phyloP scores from a whole-genome alignment of 1,139 yeast species.

The Yamadazyma sp. region DNA sequence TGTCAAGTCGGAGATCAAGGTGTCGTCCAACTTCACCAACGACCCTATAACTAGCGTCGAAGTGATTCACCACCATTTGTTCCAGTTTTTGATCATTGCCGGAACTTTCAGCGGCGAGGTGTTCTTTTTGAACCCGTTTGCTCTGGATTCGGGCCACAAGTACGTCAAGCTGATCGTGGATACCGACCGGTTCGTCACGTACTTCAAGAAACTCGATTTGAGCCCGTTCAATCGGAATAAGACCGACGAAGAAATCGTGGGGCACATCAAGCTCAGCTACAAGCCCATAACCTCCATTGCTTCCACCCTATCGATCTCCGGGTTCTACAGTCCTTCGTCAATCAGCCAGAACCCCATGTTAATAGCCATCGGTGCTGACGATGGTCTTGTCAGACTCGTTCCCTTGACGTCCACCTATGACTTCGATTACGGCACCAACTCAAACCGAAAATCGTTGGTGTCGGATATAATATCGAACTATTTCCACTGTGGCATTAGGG shows the following conservation, averaged over 20 bases:
- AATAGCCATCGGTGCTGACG: conserved; percentile 59
- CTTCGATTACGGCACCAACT: conserved; percentile 24
- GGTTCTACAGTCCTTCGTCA: conserved; percentile 1
- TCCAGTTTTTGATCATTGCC: conserved; percentile 34
- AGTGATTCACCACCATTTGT: conserved; percentile 29
- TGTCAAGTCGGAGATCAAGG: conserved; percentile 5
- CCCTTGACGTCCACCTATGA: conserved; percentile 39
- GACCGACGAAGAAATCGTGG: conserved; percentile 27
- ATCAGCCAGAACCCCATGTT: conserved; percentile 47
- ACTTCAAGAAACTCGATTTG: conserved; percentile 40
- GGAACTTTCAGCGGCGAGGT: conserved; percentile 47
- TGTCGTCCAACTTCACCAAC: conserved; percentile 15
- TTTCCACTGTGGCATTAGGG: conserved; percentile 62
- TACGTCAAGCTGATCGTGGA: conserved; percentile 33
- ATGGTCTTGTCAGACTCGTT: conserved; percentile 62
- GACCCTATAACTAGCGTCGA: conserved; percentile 34
- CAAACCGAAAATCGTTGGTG: conserved; percentile 34
- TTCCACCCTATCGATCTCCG: conserved; percentile 22
- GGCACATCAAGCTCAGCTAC: conserved; percentile 62
- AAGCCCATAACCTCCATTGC: conserved; percentile 47
- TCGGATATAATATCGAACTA: conserved; percentile 66
- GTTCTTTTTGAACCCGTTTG: conserved; percentile 32
- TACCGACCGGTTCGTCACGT: conserved; percentile 36
- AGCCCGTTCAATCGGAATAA: conserved; percentile 23
- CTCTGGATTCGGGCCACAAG: conserved; percentile 10